Percentiles rank a stretch among this genome's conserved stretches.
phyloP scores from a whole-genome alignment of 495 filamentous ascomycete genomes.

The Melanomma pulvis-pyrius region DNA sequence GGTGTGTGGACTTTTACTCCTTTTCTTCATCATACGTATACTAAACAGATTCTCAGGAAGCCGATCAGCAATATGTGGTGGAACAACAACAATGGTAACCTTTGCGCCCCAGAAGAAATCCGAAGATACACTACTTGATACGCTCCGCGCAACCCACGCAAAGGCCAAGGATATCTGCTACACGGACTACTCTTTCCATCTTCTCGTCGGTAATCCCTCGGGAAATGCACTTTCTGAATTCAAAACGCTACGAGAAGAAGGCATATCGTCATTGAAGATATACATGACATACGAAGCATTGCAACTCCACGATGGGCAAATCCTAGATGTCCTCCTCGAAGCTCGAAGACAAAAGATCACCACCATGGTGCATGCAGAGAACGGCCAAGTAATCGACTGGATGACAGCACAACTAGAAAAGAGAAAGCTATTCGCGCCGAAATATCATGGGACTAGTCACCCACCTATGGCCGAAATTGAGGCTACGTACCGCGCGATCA shows the following conservation, averaged over 20 bases:
- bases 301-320: constrained; percentile 58
- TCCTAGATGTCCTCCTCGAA: constrained; percentile 58
- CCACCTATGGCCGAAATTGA: constrained; percentile 61
- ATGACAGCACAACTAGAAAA: constrained; percentile 45
- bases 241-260: constrained; percentile 49
- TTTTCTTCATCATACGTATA: neutral
- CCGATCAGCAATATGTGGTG: constrained; percentile 60
- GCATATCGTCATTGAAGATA: constrained; percentile 62
- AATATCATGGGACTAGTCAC: constrained; percentile 57
- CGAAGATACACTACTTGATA: constrained; percentile 53
- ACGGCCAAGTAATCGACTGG: constrained; percentile 52
- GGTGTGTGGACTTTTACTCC: constrained; percentile 35
- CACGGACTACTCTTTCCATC: constrained; percentile 65
- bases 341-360: constrained; percentile 54
- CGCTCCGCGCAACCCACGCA: constrained; percentile 53
- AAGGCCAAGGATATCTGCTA: constrained; percentile 54
- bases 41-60: constrained; percentile 47
- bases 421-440: constrained; percentile 51
- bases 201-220: constrained; percentile 59
- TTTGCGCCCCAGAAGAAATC: constrained; percentile 60
- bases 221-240: constrained; percentile 52
- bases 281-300: constrained; percentile 67
- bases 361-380: constrained; percentile 67
- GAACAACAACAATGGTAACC: constrained; percentile 62
- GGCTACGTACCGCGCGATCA: constrained; percentile 62